Base-by-base conservation (phyloP, 73 alveolate genomes). In the Loxodes magnus region DNA sequence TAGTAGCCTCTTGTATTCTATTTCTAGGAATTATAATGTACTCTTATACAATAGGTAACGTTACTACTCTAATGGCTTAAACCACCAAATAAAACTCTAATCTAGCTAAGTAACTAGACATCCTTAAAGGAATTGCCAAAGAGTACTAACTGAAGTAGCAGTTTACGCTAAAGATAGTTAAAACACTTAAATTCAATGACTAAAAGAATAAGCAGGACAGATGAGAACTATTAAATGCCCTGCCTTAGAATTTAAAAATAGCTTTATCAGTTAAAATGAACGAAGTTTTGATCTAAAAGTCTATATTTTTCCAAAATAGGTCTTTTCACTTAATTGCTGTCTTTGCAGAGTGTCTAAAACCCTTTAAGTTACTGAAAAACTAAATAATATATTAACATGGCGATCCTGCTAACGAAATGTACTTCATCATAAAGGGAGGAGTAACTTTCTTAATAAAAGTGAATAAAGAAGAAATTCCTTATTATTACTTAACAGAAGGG, bases 21-120 rank as follows among this genome's bases (percentile, higher is more conserved):
- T 44, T 83, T 52, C 53, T 71, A 35, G 93, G 93, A 16, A 87
- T 61, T 12, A 79, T 71, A 5, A 73, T 71, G 44, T 79, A 79
- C 41, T 66, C 87, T 27, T 73, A 66, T 51, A 71, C 76, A 26
- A 73, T 79, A 35, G 87, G 84, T 24, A 79, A 72, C 61, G 49
- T 52, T 31, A 71, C 77, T 2, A n/a, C n/a, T n/a, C 64, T 81
- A 14, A 79, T 79, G 31, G 46, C 73, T 19, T 35, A 64, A 2
- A 17, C 62, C 33, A 35, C 64, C 4, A 51, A 51, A 35, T 51
- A 48, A 28, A 27, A 27, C 36, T 15, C 33, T 35, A n/a, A 51
- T 35, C 36, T 51, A n/a, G 64, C 33, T 24, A 51, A 51, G 21
- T 24, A 51, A 29, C 30, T 51, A 12, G 17, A 22, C 9, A 51